Conservation (phyloP, 2,329 filamentous ascomycete genomes). For the Aschersonia sp. region DNA sequence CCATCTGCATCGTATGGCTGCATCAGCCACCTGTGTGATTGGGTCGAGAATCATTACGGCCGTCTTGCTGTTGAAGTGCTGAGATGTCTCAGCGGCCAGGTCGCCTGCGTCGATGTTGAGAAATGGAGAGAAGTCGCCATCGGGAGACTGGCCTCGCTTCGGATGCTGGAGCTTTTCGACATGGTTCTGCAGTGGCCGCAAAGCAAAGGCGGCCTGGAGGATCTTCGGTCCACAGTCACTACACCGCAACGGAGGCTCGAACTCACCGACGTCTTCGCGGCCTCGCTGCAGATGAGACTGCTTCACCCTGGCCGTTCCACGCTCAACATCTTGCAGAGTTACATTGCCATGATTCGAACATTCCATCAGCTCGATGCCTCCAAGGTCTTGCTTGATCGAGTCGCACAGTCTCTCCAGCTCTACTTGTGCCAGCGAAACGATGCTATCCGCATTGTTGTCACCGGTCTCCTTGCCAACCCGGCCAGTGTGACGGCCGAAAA, state of each 20-base stretch:
- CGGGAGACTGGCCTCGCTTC: slow-evolving; percentile 50
- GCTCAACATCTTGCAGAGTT: slow-evolving; percentile 59
- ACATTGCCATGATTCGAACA: slow-evolving; percentile 65
- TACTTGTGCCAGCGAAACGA: slow-evolving; percentile 67
- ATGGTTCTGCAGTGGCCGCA: slow-evolving; percentile 64
- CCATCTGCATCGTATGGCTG: slow-evolving; percentile 22
- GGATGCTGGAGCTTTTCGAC: slow-evolving; percentile 62
- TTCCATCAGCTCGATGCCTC: slow-evolving; percentile 65
- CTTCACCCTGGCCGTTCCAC: slow-evolving; percentile 66
- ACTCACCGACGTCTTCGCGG: slow-evolving; percentile 55
- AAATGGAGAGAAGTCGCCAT: slow-evolving; percentile 59
- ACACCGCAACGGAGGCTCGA: slow-evolving; percentile 53
- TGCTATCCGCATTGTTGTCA: slow-evolving; percentile 63
- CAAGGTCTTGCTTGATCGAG: slow-evolving; percentile 61
- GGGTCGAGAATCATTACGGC: slow-evolving; percentile 54
- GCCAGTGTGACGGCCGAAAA: slow-evolving; percentile 33
- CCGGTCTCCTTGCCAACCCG: slow-evolving; percentile 52
- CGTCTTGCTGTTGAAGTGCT: slow-evolving; percentile 50
- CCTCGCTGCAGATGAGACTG: slow-evolving; percentile 48
- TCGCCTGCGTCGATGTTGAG: slow-evolving; percentile 42
- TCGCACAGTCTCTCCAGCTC: slow-evolving; percentile 57
- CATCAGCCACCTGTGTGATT: slow-evolving; percentile 44
- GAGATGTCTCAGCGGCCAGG: slow-evolving; percentile 25
- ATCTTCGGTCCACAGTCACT: slow-evolving; percentile 56
- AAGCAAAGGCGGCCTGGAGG: slow-evolving; percentile 57